These are phyloP conservation scores for Begonia fuchsioides DNA, from an alignment of 306 rosid genomes.

Conservation along the genomic window DNA sequence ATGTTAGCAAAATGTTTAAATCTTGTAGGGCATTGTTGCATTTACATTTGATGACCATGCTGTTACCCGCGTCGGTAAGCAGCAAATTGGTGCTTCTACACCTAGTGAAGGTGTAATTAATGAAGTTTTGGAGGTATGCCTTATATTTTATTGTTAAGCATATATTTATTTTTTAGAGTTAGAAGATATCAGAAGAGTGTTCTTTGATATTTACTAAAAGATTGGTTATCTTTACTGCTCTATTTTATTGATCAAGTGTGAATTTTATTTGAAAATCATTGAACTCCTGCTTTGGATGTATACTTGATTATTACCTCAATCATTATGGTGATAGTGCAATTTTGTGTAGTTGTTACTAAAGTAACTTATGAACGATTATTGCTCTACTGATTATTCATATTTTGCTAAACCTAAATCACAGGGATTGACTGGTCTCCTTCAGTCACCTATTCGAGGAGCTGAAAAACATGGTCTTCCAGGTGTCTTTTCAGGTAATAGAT, in stretches of 20 bases:
- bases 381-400: too few relatives aligned
- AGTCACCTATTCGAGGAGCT: conserved; percentile 82
- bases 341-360: too few relatives aligned
- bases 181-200: too few relatives aligned
- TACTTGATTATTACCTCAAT: too few relatives aligned
- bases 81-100: conserved; percentile 42
- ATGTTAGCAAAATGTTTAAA: conserved; percentile 7
- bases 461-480: conserved; percentile 99
- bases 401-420: conserved; percentile 11
- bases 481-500: conserved; percentile 66
- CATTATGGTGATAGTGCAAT: too few relatives aligned
- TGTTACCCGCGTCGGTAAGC: conserved; percentile 49
- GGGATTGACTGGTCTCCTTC: conserved; percentile 98
- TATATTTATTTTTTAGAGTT: too few relatives aligned
- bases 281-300: too few relatives aligned
- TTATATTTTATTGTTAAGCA: background rate
- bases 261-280: too few relatives aligned
- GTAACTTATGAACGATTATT: too few relatives aligned
- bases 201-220: too few relatives aligned
- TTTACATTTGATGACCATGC: conserved; percentile 88
- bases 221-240: too few relatives aligned
- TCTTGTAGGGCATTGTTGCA: conserved; percentile 80
- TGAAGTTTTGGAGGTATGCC: conserved; percentile 73
- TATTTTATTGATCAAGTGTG: too few relatives aligned
- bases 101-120: conserved; percentile 70